Conservation (phyloP, 768 basidiomycete genomes). For the Lentinula aciculospora region DNA sequence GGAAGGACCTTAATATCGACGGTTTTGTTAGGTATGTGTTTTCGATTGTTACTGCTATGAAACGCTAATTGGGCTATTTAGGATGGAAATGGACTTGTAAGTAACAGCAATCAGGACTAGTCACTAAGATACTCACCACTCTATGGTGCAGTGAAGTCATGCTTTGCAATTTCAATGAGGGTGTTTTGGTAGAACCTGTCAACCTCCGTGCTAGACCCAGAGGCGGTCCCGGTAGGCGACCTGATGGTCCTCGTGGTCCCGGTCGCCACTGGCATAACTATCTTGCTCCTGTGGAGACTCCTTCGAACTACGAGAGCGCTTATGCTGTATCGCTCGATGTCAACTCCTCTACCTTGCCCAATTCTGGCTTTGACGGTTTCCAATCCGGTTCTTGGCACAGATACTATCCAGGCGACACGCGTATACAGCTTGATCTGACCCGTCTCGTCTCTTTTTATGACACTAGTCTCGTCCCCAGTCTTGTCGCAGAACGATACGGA, state of each 20-base stretch:
- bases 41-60: too few relatives aligned
- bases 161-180: conserved; percentile 39
- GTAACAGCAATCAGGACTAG: conserved; percentile 9
- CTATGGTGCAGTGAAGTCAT: conserved; percentile 33
- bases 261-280: background rate
- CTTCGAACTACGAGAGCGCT: background rate
- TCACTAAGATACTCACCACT: background rate
- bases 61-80: too few relatives aligned
- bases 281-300: background rate
- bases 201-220: conserved; percentile 17
- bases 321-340: too few relatives aligned
- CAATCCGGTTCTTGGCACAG: conserved; percentile 35
- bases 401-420: conserved; percentile 35
- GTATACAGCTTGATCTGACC: conserved; percentile 35
- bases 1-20: conserved; percentile 31
- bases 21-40: conserved; percentile 36
- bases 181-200: conserved; percentile 31
- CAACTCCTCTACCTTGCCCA: background rate
- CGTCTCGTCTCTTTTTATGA: conserved; percentile 41
- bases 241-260: conserved; percentile 5
- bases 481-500: conserved; percentile 23
- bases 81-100: conserved; percentile 48
- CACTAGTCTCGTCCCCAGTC: conserved; percentile 26
- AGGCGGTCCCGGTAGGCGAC: conserved; percentile 5
- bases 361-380: conserved; percentile 15